phyloP scores from a whole-genome alignment of 495 filamentous ascomycete genomes.

The Aspergillus avenaceus region DNA sequence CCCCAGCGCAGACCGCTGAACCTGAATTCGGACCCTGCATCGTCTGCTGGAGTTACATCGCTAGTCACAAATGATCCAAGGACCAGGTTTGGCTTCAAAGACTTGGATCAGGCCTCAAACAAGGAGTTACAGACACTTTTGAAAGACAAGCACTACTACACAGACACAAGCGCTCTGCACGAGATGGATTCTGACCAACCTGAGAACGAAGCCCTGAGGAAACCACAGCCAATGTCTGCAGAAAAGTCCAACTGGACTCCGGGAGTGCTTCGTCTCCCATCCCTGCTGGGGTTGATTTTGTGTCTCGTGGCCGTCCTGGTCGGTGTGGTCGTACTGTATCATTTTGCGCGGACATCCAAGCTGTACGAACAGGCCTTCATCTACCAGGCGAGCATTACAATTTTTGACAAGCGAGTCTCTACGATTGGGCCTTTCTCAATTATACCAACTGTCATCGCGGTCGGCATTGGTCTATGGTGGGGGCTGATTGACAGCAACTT shows the following conservation, averaged over 20 bases:
- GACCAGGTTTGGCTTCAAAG: conserved; percentile 1
- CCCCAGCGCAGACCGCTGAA: conserved; percentile 12
- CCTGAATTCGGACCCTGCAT: conserved; percentile 15
- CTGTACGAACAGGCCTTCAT: conserved; percentile 34
- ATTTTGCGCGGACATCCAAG: conserved; percentile 11
- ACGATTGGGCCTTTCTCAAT: conserved; percentile 28
- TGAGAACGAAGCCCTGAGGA: not conserved
- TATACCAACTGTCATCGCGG: conserved; percentile 28
- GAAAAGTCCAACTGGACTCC: conserved; percentile 12
- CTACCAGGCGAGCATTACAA: conserved; percentile 22
- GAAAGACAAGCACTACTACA: conserved; percentile 5
- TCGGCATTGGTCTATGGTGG: conserved; percentile 34
- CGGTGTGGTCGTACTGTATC: conserved; percentile 24
- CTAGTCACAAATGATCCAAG: conserved; percentile 7
- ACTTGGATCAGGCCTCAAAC: conserved; percentile 8
- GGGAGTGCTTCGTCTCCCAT: conserved; percentile 17
- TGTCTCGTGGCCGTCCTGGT: conserved; percentile 14
- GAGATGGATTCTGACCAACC: not conserved
- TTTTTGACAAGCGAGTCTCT: conserved; percentile 17
- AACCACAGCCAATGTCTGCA: not conserved
- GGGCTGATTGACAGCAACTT: conserved; percentile 30
- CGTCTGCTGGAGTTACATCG: conserved; percentile 4
- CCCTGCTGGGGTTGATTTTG: conserved; percentile 12
- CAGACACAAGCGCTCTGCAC: conserved; percentile 11
- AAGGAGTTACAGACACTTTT: conserved; percentile 10